Conservation (phyloP, 768 basidiomycete species). For the Jaapia argillacea region DNA sequence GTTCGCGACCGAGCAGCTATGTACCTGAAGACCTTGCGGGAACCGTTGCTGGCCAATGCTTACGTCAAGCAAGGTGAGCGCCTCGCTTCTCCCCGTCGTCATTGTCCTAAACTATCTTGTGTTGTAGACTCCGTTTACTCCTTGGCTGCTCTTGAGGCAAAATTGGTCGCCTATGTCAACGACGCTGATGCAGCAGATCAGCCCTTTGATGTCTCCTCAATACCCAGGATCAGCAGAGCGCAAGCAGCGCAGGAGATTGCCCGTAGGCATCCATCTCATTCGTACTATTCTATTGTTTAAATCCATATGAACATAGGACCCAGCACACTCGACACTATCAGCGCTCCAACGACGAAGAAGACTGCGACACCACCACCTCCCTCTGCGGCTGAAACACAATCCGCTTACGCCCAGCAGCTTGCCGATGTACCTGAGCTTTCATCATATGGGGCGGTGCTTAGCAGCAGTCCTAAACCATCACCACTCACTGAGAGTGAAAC, state of each 20-base stretch:
- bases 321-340: slow-evolving; percentile 78
- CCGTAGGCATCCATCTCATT: slow-evolving; percentile 43
- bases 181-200: slow-evolving; percentile 59
- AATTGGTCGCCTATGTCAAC: slow-evolving; percentile 89
- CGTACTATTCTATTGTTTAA: no score
- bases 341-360: slow-evolving; percentile 55
- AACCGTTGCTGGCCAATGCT: slow-evolving; percentile 67
- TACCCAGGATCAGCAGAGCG: slow-evolving; percentile 91
- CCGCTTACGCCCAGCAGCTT: slow-evolving; percentile 79
- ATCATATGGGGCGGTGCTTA: slow-evolving; percentile 77
- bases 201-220: slow-evolving; percentile 74
- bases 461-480: slow-evolving; percentile 68
- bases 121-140: slow-evolving; percentile 89
- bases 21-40: slow-evolving; percentile 79
- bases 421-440: slow-evolving; percentile 79
- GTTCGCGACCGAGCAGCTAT: slow-evolving; percentile 96
- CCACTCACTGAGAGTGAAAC: slow-evolving; percentile 95
- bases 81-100: not conserved
- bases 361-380: slow-evolving; percentile 57
- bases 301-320: slow-evolving; percentile 60
- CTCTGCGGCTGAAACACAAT: slow-evolving; percentile 83
- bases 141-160: slow-evolving; percentile 78
- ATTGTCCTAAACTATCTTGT: slow-evolving; percentile 2
- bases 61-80: slow-evolving; percentile 86
- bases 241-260: slow-evolving; percentile 86